Conservation (phyloP, 495 filamentous ascomycete species). For the Aspergillus homomorphus region DNA sequence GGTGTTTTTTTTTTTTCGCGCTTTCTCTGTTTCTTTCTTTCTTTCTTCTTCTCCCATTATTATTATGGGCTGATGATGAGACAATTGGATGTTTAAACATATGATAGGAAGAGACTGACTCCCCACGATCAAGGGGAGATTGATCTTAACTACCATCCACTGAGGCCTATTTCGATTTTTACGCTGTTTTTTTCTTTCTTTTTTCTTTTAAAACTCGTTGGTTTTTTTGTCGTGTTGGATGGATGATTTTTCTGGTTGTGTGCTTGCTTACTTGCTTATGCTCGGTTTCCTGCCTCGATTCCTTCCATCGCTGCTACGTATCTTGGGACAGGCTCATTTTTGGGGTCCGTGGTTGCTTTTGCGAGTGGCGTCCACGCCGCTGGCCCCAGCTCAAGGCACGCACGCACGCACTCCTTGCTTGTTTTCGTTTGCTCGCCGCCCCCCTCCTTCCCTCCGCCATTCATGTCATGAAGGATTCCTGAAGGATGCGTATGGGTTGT, state of each 20-base stretch:
- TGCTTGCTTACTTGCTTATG: not conserved
- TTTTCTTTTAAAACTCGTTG: conserved; percentile 7
- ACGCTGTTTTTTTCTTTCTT: conserved; percentile 10
- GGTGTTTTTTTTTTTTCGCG: conserved; percentile 10
- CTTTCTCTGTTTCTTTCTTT: conserved; percentile 12
- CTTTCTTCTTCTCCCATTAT: conserved; percentile 24
- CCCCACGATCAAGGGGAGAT: conserved; percentile 32
- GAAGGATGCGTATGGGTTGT: not conserved
- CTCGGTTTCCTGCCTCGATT: not conserved
- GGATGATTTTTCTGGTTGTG: not conserved
- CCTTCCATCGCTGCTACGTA: not conserved
- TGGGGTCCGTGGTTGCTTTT: not conserved
- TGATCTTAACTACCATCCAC: conserved; percentile 53
- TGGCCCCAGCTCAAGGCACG: not conserved
- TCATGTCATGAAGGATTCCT: not conserved
- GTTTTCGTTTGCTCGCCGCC: too few species aligned
- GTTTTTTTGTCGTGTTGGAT: not conserved
- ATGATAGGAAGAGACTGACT: conserved; percentile 67
- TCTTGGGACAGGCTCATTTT: not conserved
- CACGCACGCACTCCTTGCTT: not conserved
- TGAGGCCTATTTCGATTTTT: conserved; percentile 33
- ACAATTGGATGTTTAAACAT: conserved; percentile 39
- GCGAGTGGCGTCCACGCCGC: not conserved
- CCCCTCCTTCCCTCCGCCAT: not conserved
- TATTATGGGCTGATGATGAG: conserved; percentile 55